Conservation (phyloP, 2,329 filamentous ascomycete genomes). For the Penicillium sp. region DNA sequence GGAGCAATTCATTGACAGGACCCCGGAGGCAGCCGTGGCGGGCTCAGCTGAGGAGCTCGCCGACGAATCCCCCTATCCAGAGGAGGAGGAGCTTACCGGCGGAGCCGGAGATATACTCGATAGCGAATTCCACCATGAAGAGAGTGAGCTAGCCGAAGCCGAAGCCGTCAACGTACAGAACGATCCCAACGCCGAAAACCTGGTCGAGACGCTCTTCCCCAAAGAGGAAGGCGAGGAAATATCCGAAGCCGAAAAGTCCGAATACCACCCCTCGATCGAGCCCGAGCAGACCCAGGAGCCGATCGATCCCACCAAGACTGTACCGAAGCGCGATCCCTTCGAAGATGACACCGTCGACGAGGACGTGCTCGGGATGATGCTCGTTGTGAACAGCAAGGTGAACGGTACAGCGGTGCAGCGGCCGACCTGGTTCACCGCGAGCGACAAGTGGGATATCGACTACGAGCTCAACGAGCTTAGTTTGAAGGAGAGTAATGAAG, state of each 20-base stretch:
- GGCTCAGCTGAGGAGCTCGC: neutral
- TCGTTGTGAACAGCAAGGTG: conserved; percentile 71
- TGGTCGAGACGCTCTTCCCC: neutral
- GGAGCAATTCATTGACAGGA: conserved; percentile 13
- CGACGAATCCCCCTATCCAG: neutral
- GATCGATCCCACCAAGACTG: neutral
- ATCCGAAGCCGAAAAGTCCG: neutral
- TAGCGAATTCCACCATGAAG: neutral
- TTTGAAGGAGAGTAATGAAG: conserved; percentile 43
- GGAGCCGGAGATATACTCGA: too few relatives aligned
- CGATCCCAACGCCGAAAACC: too few relatives aligned
- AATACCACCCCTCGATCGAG: neutral
- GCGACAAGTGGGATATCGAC: conserved; percentile 69
- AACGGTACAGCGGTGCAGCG: conserved; percentile 64
- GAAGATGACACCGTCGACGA: neutral
- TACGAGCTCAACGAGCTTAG: conserved; percentile 70
- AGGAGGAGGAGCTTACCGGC: neutral
- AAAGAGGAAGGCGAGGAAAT: neutral
- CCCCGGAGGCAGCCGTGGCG: conserved; percentile 16
- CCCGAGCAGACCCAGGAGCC: too few relatives aligned
- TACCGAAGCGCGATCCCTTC: neutral
- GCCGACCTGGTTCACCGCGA: conserved; percentile 48
- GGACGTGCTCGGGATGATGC: conserved; percentile 64
- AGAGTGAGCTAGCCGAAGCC: neutral
- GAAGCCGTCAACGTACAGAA: neutral